These are phyloP conservation scores for Beauveria australis DNA, from an alignment of 2,329 filamentous ascomycete genomes.

Conservation along the genomic window DNA sequence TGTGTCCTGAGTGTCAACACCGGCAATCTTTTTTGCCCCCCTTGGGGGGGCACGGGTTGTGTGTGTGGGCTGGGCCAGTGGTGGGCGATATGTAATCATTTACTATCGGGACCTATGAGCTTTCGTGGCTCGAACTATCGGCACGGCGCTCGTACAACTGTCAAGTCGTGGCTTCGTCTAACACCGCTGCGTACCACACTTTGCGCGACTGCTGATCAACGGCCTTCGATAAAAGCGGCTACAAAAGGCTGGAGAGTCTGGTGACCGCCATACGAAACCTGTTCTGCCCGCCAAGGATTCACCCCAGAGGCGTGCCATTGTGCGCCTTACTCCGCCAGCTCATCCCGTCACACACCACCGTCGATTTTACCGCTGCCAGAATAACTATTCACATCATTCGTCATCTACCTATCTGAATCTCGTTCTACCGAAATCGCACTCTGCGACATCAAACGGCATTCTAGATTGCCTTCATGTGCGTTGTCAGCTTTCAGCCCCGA, in stretches of 20 bases:
- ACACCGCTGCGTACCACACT: neutral
- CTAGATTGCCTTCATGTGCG: neutral
- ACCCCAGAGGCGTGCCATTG: slow-evolving; percentile 1
- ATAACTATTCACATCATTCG: neutral
- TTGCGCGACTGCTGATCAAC: neutral
- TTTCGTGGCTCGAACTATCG: neutral
- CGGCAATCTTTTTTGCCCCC: too few species aligned
- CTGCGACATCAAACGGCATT: neutral
- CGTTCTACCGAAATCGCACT: neutral
- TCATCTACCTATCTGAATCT: neutral
- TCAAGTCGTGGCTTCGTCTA: neutral
- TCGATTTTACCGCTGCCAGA: neutral
- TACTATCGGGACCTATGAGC: neutral
- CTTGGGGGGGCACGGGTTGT: neutral
- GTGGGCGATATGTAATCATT: slow-evolving; percentile 3
- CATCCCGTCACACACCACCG: neutral
- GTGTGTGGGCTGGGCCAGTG: neutral
- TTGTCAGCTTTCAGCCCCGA: neutral
- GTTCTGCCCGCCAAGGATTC: slow-evolving; percentile 1
- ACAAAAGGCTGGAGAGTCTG: neutral
- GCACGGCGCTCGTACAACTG: neutral
- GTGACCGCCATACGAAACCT: neutral
- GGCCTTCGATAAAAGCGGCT: neutral
- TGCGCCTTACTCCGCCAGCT: neutral
- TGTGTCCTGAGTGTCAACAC: too few species aligned